Percentiles rank a stretch among this genome's conserved stretches.
Evolutionary conservation across 179 eudicot species (phyloP).

Genomic region (Corrigiola litoralis): DNA sequence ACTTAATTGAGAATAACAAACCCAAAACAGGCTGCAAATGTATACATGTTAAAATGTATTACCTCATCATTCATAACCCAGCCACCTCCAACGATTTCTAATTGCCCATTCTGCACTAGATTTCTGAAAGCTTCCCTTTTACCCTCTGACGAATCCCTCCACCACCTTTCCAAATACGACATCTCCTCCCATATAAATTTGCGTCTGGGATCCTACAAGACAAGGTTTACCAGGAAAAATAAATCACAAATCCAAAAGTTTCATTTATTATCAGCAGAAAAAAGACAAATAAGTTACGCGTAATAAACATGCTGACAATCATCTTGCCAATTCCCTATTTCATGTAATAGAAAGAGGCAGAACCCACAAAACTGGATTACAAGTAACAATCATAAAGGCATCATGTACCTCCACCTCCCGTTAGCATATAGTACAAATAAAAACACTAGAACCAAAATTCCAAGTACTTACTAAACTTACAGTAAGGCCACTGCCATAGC

Average conservation of each 20-base stretch:
- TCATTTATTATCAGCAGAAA: background rate
- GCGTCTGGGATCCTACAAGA: constrained; percentile 74
- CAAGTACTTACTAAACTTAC: too few species aligned
- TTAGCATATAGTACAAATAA: too few species aligned
- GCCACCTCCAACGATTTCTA: constrained; percentile 99
- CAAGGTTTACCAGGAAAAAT: constrained; percentile 11
- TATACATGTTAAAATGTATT: background rate
- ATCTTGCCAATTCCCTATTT: too few species aligned
- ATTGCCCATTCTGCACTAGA: constrained; percentile 73
- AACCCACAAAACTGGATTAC: too few species aligned
- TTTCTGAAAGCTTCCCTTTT: constrained; percentile 61
- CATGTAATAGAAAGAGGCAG: too few species aligned
- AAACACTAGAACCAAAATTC: too few species aligned
- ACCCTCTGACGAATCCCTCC: constrained; percentile 84
- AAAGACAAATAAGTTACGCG: background rate
- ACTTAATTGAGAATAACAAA: background rate
- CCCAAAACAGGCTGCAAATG: background rate
- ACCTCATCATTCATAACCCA: constrained; percentile 99
- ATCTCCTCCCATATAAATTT: constrained; percentile 99
- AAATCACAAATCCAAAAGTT: background rate
- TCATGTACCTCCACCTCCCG: too few species aligned
- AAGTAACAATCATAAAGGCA: too few species aligned
- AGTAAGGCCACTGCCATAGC: too few species aligned
- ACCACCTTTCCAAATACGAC: constrained; percentile 98
- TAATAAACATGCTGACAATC: too few species aligned